Conservation (phyloP, 257 asterid species). For the Paulownia fortunei region DNA sequence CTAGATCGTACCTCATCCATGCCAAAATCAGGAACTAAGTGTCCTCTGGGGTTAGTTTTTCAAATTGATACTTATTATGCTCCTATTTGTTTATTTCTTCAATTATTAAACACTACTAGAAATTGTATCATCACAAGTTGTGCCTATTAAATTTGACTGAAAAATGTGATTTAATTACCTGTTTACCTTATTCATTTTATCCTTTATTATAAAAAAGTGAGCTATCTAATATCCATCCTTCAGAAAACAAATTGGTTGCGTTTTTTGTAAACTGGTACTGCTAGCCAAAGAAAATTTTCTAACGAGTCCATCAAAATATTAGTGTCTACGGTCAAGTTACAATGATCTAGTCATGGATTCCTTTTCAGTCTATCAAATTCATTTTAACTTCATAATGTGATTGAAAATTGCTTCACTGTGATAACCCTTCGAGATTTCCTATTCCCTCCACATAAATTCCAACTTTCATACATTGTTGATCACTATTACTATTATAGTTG, state of each 20-base stretch:
- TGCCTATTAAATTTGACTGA: not conserved
- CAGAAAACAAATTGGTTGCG: not conserved
- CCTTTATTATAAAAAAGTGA: not conserved
- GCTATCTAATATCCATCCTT: not conserved
- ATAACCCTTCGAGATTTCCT: not conserved
- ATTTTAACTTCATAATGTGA: not conserved
- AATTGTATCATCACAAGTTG: not conserved
- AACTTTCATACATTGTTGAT: not conserved
- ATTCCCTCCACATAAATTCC: not conserved
- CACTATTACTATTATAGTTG: not conserved
- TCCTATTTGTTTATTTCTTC: slow-evolving; percentile 1
- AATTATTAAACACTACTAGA: not conserved
- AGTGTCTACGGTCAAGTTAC: slow-evolving; percentile 13
- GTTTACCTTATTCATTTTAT: not conserved
- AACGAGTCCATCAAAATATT: not conserved
- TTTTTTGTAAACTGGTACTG: not conserved
- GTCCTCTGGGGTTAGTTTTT: slow-evolving; percentile 76
- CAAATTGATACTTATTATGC: not conserved
- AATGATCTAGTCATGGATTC: not conserved
- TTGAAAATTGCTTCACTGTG: not conserved
- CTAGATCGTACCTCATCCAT: too few relatives aligned
- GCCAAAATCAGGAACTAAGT: too few relatives aligned
- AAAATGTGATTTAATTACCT: not conserved
- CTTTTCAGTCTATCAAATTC: not conserved
- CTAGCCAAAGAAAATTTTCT: not conserved